Evolutionary conservation across 352 stramenopile genomes (phyloP).

Genomic region (Phytophthora agathidicida): DNA sequence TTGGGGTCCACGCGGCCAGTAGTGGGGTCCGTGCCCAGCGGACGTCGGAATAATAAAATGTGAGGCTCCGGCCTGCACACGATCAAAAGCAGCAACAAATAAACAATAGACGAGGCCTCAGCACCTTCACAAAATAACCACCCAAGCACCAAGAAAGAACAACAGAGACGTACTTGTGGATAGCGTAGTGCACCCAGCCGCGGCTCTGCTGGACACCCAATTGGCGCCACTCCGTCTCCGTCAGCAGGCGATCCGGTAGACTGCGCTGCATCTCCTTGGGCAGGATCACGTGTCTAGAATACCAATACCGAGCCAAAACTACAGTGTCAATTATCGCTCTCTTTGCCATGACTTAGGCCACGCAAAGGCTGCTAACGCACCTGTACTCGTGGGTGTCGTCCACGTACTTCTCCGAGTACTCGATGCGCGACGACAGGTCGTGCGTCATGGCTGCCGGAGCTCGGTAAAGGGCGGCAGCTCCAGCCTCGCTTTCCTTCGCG

Average conservation of each 20-base stretch:
- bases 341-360: too few species aligned
- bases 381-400: conserved; percentile 94
- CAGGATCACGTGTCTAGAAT: conserved; percentile 93
- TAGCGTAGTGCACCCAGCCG: conserved; percentile 99
- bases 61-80: conserved; percentile 95
- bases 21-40: conserved; percentile 96
- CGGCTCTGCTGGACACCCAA: conserved; percentile 98
- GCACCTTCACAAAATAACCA: conserved; percentile 5
- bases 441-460: conserved; percentile 58
- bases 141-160: background rate
- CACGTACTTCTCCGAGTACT: conserved; percentile 96
- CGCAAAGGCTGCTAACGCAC: conserved; percentile 36
- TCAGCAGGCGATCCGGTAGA: conserved; percentile 95
- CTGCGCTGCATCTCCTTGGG: conserved; percentile 98
- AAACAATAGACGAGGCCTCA: conserved; percentile 17
- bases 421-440: conserved; percentile 91
- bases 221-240: conserved; percentile 97
- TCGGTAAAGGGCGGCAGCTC: conserved; percentile 8
- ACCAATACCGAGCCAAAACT: background rate
- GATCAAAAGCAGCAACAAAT: conserved; percentile 4
- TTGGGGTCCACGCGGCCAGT: conserved; percentile 94
- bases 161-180: conserved; percentile 93
- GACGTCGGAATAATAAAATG: conserved; percentile 98
- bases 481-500: conserved; percentile 7
- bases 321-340: too few species aligned